Evolutionary conservation across 495 filamentous ascomycete species (phyloP).

Genomic region (Penicillium egyptiacum): DNA sequence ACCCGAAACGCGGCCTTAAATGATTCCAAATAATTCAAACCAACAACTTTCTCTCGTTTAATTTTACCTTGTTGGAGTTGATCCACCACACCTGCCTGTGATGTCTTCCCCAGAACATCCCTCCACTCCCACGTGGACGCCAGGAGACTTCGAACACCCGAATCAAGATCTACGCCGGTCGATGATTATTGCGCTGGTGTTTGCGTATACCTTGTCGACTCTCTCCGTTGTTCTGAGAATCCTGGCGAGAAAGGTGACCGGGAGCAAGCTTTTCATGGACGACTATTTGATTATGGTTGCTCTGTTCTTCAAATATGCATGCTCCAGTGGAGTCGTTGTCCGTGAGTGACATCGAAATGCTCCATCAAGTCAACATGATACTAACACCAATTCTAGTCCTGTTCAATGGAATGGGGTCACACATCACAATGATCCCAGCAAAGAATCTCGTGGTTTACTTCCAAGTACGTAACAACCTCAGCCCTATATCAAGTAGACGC

Average conservation of each 20-base stretch:
- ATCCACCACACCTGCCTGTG: slow-evolving; percentile 8
- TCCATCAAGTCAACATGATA: neutral
- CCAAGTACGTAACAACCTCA: slow-evolving; percentile 22
- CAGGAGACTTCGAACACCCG: slow-evolving; percentile 29
- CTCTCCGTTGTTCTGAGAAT: slow-evolving; percentile 35
- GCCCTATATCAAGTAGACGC: neutral
- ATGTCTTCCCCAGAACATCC: slow-evolving; percentile 21
- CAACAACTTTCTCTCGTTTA: slow-evolving; percentile 14
- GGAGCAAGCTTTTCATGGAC: slow-evolving; percentile 31
- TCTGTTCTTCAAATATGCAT: slow-evolving; percentile 40
- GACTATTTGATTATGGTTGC: slow-evolving; percentile 43
- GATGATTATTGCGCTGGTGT: slow-evolving; percentile 31
- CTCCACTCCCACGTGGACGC: slow-evolving; percentile 18
- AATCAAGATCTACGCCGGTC: slow-evolving; percentile 27
- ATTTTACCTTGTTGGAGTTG: slow-evolving; percentile 8
- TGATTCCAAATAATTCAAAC: slow-evolving; percentile 30
- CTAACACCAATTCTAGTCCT: slow-evolving; percentile 23
- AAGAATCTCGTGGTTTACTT: slow-evolving; percentile 30
- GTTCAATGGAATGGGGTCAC: slow-evolving; percentile 35
- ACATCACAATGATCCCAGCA: slow-evolving; percentile 34
- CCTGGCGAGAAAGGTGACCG: slow-evolving; percentile 27
- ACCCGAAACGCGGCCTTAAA: slow-evolving; percentile 2
- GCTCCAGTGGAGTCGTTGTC: slow-evolving; percentile 30
- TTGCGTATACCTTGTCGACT: slow-evolving; percentile 32
- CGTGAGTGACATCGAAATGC: slow-evolving; percentile 19